These are phyloP conservation scores for Chlamydomonas sp. DNA, from an alignment of 139 green algal species.

Conservation along the genomic window DNA sequence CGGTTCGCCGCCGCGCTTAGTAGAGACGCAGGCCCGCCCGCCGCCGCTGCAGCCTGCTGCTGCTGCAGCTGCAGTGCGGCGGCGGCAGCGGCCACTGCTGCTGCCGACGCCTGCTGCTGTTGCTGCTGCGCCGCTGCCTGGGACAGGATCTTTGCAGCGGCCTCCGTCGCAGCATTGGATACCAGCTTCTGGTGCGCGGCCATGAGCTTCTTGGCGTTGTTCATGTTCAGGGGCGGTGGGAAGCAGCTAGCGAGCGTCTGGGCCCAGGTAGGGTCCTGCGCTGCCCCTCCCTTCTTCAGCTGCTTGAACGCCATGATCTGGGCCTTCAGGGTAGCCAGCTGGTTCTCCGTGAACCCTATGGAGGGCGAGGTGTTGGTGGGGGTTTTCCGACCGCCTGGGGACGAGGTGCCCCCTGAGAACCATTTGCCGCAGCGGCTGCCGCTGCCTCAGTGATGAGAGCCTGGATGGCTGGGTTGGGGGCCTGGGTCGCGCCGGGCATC, in stretches of 20 bases:
- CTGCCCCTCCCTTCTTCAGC: constrained; percentile 48
- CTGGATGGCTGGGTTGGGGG: background rate
- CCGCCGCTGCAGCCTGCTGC: background rate
- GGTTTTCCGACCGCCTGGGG: background rate
- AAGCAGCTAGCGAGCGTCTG: background rate
- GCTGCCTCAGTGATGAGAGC: background rate
- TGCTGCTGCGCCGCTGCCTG: background rate
- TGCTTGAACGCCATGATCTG: constrained; percentile 68
- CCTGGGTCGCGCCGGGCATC: background rate
- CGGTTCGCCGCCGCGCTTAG: background rate
- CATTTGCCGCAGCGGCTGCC: background rate
- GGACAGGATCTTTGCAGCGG: background rate
- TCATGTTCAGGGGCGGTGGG: constrained; percentile 10
- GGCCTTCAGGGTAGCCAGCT: constrained; percentile 55
- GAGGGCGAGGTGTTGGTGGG: background rate
- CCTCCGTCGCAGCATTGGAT: background rate
- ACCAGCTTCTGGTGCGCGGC: constrained; percentile 17
- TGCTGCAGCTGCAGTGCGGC: background rate
- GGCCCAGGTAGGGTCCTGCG: constrained; percentile 14
- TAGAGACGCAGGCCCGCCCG: background rate
- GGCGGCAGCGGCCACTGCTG: constrained; percentile 1
- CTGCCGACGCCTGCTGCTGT: background rate
- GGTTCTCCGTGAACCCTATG: constrained; percentile 62
- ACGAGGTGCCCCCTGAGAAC: background rate
- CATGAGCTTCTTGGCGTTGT: constrained; percentile 9